Conservation (phyloP, 2,329 filamentous ascomycete genomes). For the Fusarium sp. region DNA sequence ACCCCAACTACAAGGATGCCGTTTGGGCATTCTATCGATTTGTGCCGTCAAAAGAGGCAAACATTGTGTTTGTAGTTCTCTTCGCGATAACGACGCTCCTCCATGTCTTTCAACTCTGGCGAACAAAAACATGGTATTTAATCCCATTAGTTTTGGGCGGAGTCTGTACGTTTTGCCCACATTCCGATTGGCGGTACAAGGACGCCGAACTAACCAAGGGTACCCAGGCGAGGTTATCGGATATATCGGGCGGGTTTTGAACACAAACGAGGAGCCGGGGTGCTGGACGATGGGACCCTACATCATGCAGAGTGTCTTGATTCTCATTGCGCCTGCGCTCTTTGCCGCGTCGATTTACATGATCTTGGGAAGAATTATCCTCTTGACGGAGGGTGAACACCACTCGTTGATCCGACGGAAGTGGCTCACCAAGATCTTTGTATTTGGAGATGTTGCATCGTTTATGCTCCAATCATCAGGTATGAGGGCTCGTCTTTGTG, state of each 20-base stretch:
- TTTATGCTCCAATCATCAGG: slow-evolving; percentile 49
- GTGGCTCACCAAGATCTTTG: slow-evolving; percentile 63
- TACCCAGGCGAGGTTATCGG: slow-evolving; percentile 42
- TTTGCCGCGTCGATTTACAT: slow-evolving; percentile 61
- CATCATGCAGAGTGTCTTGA: slow-evolving; percentile 53
- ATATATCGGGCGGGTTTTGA: slow-evolving; percentile 61
- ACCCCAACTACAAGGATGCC: slow-evolving; percentile 39
- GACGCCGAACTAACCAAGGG: not conserved
- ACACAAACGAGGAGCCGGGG: slow-evolving; percentile 52
- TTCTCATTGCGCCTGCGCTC: slow-evolving; percentile 54
- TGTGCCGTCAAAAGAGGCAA: slow-evolving; percentile 38
- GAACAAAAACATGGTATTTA: slow-evolving; percentile 43
- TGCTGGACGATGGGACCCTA: slow-evolving; percentile 50
- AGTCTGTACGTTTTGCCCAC: slow-evolving; percentile 25
- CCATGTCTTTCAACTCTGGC: slow-evolving; percentile 39
- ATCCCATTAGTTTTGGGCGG: slow-evolving; percentile 40
- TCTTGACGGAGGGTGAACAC: slow-evolving; percentile 50
- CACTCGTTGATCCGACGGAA: slow-evolving; percentile 54
- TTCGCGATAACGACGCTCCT: slow-evolving; percentile 38
- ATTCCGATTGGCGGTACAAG: not conserved
- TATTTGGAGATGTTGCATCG: slow-evolving; percentile 61
- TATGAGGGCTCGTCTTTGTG: not conserved
- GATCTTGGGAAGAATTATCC: slow-evolving; percentile 56
- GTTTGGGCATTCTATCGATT: slow-evolving; percentile 41
- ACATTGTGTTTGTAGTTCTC: slow-evolving; percentile 37